Evolutionary conservation across 257 asterid genomes (phyloP).

Genomic region (Oldenlandia corymbosa): DNA sequence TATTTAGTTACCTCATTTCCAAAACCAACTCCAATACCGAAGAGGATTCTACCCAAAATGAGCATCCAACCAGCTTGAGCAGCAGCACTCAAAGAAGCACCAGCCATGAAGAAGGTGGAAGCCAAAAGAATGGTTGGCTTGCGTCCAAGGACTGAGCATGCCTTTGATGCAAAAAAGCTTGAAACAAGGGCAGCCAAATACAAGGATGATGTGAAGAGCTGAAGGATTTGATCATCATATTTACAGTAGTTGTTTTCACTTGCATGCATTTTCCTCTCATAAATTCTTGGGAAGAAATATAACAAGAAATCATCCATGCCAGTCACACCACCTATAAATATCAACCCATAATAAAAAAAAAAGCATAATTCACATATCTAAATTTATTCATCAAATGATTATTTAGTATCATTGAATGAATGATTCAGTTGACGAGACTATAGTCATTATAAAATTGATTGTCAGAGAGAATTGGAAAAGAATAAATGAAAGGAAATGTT

Average conservation of each 20-base stretch:
- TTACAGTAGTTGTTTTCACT: slow-evolving; percentile 66
- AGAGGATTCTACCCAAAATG: slow-evolving; percentile 59
- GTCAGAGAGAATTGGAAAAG: too few species aligned
- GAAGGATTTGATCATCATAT: slow-evolving; percentile 68
- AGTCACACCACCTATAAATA: slow-evolving; percentile 56
- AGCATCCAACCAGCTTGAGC: slow-evolving; percentile 37
- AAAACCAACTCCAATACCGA: slow-evolving; percentile 79
- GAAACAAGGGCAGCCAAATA: slow-evolving; percentile 65
- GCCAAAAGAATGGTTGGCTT: slow-evolving; percentile 57
- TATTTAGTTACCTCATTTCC: slow-evolving; percentile 61
- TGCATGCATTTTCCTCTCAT: slow-evolving; percentile 38
- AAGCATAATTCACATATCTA: too few species aligned
- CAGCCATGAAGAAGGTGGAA: slow-evolving; percentile 44
- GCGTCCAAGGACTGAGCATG: slow-evolving; percentile 47
- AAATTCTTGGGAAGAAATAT: slow-evolving; percentile 50
- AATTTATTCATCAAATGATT: too few species aligned
- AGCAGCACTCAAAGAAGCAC: slow-evolving; percentile 40
- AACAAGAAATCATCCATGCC: slow-evolving; percentile 80
- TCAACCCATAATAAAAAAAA: not conserved
- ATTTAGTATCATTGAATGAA: too few species aligned
- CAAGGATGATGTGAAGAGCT: slow-evolving; percentile 77
- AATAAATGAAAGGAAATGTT: not conserved
- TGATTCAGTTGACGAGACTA: too few species aligned
- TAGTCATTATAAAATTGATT: too few species aligned
- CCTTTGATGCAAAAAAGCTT: slow-evolving; percentile 74